Conservation (phyloP, 1,284 basidiomycete genomes). For the Trichosporon asahii region DNA sequence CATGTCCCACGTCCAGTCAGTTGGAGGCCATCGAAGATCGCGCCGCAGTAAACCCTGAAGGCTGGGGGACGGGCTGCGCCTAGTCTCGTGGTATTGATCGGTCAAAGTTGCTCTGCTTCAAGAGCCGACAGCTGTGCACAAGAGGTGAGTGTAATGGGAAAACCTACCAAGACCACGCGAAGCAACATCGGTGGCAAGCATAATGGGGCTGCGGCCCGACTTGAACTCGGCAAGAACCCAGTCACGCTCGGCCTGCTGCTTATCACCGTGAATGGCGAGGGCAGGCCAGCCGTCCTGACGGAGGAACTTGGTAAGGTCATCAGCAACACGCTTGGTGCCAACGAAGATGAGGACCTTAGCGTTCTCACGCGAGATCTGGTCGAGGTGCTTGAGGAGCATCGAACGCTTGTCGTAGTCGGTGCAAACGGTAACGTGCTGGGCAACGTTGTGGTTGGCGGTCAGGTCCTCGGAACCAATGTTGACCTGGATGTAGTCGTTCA, state of each 20-base stretch:
- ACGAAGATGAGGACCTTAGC: constrained; percentile 99
- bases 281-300: constrained; percentile 98
- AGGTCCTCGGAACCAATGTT: constrained; percentile 99
- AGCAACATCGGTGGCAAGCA: constrained; percentile 96
- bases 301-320: constrained; percentile 96
- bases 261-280: constrained; percentile 97
- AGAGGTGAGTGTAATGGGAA: constrained; percentile 33
- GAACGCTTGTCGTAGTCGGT: constrained; percentile 96
- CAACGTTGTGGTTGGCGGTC: constrained; percentile 97
- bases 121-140: constrained; percentile 29
- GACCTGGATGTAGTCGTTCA: constrained; percentile 93
- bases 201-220: constrained; percentile 91
- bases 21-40: constrained; percentile 22
- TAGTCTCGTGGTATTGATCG: constrained; percentile 9
- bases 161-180: constrained; percentile 99
- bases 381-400: constrained; percentile 95
- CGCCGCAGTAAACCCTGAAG: constrained; percentile 10
- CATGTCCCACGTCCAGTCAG: constrained; percentile 14
- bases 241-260: constrained; percentile 86
- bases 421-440: constrained; percentile 93
- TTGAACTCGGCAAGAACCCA: constrained; percentile 99
- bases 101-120: constrained; percentile 17
- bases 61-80: constrained; percentile 4
- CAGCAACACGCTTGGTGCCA: constrained; percentile 93
- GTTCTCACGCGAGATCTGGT: constrained; percentile 92